These are phyloP conservation scores for Ustilago nuda DNA, from an alignment of 1,284 basidiomycete genomes.

Conservation along the genomic window DNA sequence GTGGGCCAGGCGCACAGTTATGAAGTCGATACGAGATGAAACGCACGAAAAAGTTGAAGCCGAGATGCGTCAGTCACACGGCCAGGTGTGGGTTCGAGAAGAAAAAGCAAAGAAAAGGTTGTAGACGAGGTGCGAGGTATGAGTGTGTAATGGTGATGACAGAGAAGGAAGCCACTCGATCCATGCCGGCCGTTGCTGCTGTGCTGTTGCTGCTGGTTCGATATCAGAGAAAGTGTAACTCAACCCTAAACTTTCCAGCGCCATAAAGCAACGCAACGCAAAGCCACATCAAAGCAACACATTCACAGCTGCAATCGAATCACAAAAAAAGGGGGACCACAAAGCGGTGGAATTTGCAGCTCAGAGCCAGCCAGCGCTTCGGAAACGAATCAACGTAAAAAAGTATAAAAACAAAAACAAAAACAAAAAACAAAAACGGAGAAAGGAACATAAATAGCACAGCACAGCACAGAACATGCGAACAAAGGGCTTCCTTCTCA, in stretches of 20 bases:
- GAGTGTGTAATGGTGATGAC: background rate
- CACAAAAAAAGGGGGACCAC: no score
- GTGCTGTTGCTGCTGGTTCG: no score
- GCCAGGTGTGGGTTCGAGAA: background rate
- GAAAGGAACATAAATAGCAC: slow-evolving; percentile 2
- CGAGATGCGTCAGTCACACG: background rate
- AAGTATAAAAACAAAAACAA: no score
- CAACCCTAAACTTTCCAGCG: background rate
- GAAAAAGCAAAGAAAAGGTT: background rate
- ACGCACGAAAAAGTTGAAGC: background rate
- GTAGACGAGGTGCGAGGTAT: background rate
- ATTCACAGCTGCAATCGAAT: background rate
- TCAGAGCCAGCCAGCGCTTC: background rate
- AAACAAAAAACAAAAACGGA: background rate
- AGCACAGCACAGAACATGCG: slow-evolving; percentile 9
- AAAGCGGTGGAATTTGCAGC: no score
- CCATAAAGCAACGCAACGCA: background rate
- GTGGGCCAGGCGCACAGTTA: background rate
- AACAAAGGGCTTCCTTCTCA: slow-evolving; percentile 1
- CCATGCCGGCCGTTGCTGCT: no score
- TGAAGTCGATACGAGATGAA: background rate
- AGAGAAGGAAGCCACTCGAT: background rate
- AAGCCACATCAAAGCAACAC: background rate
- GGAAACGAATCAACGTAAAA: background rate
- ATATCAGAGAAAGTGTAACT: no score